Base-by-base conservation (phyloP, 208 protist species). In the Leishmania martiniquensis region DNA sequence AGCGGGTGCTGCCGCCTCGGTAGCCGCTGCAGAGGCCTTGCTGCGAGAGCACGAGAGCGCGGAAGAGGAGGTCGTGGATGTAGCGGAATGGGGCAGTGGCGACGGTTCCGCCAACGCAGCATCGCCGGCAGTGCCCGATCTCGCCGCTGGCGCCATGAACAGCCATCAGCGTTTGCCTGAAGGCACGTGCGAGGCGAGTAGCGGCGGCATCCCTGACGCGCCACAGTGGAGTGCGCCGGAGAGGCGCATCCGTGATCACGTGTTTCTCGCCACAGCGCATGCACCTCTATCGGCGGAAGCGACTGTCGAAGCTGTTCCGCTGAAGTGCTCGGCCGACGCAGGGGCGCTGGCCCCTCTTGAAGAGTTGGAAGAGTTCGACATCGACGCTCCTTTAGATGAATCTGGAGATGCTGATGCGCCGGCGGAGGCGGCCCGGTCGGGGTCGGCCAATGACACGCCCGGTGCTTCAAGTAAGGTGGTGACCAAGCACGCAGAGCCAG, bases 321-420 rank as follows among this genome's bases (percentile, higher is more conserved):
- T 47, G 55, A 13, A 17, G 54, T 1, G 55, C 55, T 29, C 72
- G 25, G 25, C n/a, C 22, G 72, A 66, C 4, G 9, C 52, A 51
- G 42, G 57, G 42, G 10, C 22, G 10, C 22, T 12, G 10, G 9
- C 32, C 29, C 6, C 25, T 10, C 47, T 69, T 39, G 69, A 42
- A 52, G 74, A 54, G 22, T 2, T 76, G 52, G 80, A 77, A 45
- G 75, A 84, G 69, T 76, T 80, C 39, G 79, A 83, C 60, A 66
- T 79, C 51, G 79, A 83, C 32, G 75, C 73, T 17, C 78, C 49
- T 29, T 59, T 78, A 9, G 29, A 17, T 20, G 71, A 55, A 47
- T 15, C 15, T 39, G 37, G 5, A 3, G 7, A 4, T 44, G 34
- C 52, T 45, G 9, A 22, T n/a, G 17, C 62, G 20, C 68, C n/a